Base-by-base conservation (phyloP, 2,329 filamentous ascomycete genomes). In the Stylonectria norvegica region DNA sequence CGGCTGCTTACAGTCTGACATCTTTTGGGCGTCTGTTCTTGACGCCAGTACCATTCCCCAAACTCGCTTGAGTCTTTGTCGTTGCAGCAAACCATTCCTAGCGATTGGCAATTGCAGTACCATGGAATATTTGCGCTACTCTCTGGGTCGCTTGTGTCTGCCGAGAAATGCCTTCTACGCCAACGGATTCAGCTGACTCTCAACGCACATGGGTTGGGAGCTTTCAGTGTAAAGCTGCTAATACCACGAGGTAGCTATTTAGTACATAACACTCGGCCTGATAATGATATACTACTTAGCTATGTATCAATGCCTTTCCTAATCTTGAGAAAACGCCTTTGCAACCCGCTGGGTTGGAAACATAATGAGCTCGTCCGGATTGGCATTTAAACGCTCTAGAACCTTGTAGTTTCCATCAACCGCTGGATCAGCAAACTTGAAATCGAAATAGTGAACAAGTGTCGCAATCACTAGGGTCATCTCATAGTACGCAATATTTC, bases 1-100 rank as follows among this genome's bases (percentile, higher is more conserved):
- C 71, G 2, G 72, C 72, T 0, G 72, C 72, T 0, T 76, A 75
- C 38, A 72, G 72, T 0, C 57, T 76, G 3, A 75, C 76, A 42
- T 74, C 69, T 28, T 60, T 75, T 0, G 69, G 67, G 3, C 64
- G 72, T 5, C 58, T 75, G 2, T 57, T 74, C 34, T 56, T 72
- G 8, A 76, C 72, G 0, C 70, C 70, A 0, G 67, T 71, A 4
- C 63, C 58, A 1, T 73, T 73, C 20, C 70, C 69, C 3, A 70
- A 69, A 43, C 67, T 70, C 0, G 58, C 61, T 5, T 73, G 71
- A 72, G 66, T 38, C 52, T 73, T 6, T 70, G 71, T 0, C 54
- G 57, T 1, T 56, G 57, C 45, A 72, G 70, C 50, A 69, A 66
- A 42, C 68, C 70, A 0, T 72, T 73, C 38, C 70, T 72, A 40